phyloP scores from a whole-genome alignment of 2,329 filamentous ascomycete genomes.

The Claviceps pazoutovae region DNA sequence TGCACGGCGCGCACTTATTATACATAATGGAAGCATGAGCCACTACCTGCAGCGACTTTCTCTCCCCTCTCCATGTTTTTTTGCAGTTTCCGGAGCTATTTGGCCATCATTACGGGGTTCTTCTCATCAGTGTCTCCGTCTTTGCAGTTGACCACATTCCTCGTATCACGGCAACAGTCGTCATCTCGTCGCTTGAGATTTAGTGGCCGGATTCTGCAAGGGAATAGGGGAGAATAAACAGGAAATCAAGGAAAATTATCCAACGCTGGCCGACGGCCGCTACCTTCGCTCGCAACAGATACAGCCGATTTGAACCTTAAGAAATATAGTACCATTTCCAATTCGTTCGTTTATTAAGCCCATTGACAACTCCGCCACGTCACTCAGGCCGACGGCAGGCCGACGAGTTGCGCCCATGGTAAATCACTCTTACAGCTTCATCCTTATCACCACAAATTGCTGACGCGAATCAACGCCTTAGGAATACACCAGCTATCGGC shows the following conservation, averaged over 20 bases:
- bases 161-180: constrained; percentile 13
- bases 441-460: neutral
- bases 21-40: constrained; percentile 35
- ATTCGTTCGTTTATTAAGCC: neutral
- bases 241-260: constrained; percentile 10
- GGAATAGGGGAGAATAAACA: neutral
- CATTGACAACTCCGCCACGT: neutral
- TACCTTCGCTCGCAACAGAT: neutral
- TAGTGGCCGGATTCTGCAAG: neutral
- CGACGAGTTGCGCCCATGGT: constrained; percentile 2
- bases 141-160: constrained; percentile 1
- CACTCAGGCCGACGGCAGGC: neutral
- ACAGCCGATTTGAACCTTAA: neutral
- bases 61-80: constrained; percentile 14
- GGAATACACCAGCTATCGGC: constrained; percentile 23
- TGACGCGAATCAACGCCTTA: constrained; percentile 8
- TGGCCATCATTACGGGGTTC: constrained; percentile 19
- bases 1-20: constrained; percentile 2
- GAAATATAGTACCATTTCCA: neutral
- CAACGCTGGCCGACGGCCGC: constrained; percentile 25
- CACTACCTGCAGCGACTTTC: constrained; percentile 23
- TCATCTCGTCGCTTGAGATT: neutral
- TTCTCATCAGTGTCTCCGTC: constrained; percentile 7
- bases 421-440: neutral
- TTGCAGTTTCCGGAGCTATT: constrained; percentile 25